Conservation (phyloP, 176 grass and related monocot species). For the Hordeum marinum region DNA sequence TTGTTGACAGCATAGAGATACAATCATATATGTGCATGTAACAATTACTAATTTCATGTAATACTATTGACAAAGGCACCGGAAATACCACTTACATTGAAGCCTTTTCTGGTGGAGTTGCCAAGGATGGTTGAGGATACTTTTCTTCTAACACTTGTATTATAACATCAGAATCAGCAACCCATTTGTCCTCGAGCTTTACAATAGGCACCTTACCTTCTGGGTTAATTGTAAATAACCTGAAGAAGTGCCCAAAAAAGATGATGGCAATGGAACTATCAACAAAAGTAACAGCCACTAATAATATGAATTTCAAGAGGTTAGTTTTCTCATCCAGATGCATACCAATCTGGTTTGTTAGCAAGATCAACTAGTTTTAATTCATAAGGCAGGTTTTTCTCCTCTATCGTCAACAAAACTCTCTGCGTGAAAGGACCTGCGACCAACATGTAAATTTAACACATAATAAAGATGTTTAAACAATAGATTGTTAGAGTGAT, state of each 20-base stretch:
- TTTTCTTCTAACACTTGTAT: slow-evolving; percentile 79
- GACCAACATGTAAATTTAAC: slow-evolving; percentile 19
- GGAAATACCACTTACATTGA: slow-evolving; percentile 51
- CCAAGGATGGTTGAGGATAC: slow-evolving; percentile 68
- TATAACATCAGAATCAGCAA: slow-evolving; percentile 89
- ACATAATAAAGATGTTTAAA: not conserved
- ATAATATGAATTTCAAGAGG: slow-evolving; percentile 15
- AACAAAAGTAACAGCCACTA: not conserved
- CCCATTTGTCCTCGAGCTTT: slow-evolving; percentile 81
- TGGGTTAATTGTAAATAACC: slow-evolving; percentile 81
- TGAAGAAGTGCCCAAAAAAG: slow-evolving; percentile 24
- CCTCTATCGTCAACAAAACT: slow-evolving; percentile 84
- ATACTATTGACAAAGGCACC: not conserved
- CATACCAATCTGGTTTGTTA: slow-evolving; percentile 91
- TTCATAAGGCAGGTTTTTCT: slow-evolving; percentile 71
- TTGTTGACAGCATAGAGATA: not conserved
- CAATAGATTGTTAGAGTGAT: not conserved
- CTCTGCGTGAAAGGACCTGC: slow-evolving; percentile 86
- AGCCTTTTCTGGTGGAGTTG: slow-evolving; percentile 74
- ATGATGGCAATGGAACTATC: slow-evolving; percentile 9
- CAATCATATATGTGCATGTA: not conserved
- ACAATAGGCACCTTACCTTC: slow-evolving; percentile 84
- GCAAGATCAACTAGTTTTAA: slow-evolving; percentile 67
- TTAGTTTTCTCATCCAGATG: not conserved
- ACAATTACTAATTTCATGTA: not conserved